Evolutionary conservation across 495 filamentous ascomycete species (phyloP), one percentile per base, ranked within the genome.

Genomic region (Penicillium maclennaniae): DNA sequence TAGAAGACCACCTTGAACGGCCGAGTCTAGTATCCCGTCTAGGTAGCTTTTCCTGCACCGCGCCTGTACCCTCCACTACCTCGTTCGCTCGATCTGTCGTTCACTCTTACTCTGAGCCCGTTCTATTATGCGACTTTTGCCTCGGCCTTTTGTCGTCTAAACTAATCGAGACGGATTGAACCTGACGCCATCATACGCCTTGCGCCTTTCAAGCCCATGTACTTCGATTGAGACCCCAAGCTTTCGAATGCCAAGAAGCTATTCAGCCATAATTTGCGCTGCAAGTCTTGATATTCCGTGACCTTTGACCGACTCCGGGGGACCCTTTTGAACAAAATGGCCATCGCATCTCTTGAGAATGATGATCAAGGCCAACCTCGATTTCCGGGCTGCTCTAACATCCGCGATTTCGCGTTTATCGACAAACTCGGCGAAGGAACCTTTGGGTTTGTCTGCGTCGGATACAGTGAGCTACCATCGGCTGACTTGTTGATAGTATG

Each of bases 361-460:
- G 49, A 63, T 40, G 49, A 55, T 45, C 53, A 77, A 71, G 76
- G 73, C 53, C 53, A 68, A 50, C 40, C 62, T 44, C 60, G 82
- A 54, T 98, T 95, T 64, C 72, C 74, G 44, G 93, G 93, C 26
- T 96, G 91, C 73, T 92, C 91, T 19, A 86, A 79, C 49, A 97
- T 99, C 58, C 77, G 74, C 42, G 87, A 93, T 49, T 99, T 96
- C 66, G 89, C 95, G 55, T 79, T 96, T 19, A 69, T 92, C 53
- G 86, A 84, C 44, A 99, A 99, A 74, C 81, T 99, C 45, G 93
- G 93, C 56, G 95, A 99, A 69, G 93, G 93, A 46, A 99, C 93
- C 17, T 99, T 99, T 72, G 93, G 92, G 87, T 91, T 66, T 51
- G 81, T 63, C 7, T n/a, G 6, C 2, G 1, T 31, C 14, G 15